Base-by-base conservation (phyloP, 208 protist species). In the Wallacemonas sp. region DNA sequence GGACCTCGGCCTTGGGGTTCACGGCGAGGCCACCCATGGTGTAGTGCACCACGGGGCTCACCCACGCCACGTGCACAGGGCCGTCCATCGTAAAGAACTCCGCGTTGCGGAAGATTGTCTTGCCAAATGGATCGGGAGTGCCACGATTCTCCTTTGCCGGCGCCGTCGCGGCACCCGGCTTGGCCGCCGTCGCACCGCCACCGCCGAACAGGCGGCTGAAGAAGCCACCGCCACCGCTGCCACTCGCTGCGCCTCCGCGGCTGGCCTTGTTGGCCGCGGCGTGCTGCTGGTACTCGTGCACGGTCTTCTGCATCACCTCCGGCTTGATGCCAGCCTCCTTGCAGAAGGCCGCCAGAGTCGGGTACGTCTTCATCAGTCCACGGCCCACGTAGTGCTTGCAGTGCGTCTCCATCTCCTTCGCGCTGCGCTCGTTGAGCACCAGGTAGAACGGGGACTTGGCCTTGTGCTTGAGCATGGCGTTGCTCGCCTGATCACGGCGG, bases 41-140 rank as follows among this genome's bases (percentile, higher is more conserved):
- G 85, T 99, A 99, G 82, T 99, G 98, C 66, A 98, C 78, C 15
- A 86, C 79, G 17, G 97, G 97, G 22, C 91, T 95, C 41, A 98
- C 79, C 31, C 77, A 66, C 34, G 86, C 82, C 28, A 88, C 85
- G 73, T 96, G 80, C 24, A 86, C 70, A 1, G 70, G 72, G 30
- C 81, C 72, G 26, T 78, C 39, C 31, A 84, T 81, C 39, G 56
- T 30, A 38, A 88, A 92, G 41, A 59, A 45, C 28, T 77, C 77
- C 30, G 70, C 66, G 67, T 90, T 90, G 34, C 71, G 77, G 72
- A 95, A 93, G 15, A 88, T 71, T 31, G 64, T 90, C 70, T 95
- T 97, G 55, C 90, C 94, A 68, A 96, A 97, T 3, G 42, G 41
- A 62, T 95, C 93, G 0, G 66, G 56, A 12, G 62, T 75, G 22